These are phyloP conservation scores for Pisolithus thermaeus DNA, from an alignment of 1,284 basidiomycete species.

Conservation along the genomic window DNA sequence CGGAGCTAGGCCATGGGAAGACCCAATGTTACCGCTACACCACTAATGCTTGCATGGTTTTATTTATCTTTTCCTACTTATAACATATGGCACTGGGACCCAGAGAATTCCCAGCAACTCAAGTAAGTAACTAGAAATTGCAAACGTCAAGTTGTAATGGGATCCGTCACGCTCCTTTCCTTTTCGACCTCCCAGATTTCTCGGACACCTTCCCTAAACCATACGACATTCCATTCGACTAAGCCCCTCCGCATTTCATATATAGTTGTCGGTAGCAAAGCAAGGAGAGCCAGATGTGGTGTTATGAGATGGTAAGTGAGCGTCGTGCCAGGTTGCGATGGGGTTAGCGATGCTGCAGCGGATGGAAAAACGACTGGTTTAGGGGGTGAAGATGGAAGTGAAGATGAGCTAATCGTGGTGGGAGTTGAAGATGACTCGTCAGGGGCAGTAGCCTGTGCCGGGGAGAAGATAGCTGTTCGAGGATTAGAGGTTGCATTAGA, in stretches of 20 bases:
- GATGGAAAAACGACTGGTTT: constrained; percentile 27
- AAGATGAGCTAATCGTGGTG: not conserved
- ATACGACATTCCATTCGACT: constrained; percentile 91
- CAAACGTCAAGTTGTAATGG: not conserved
- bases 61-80: too few species aligned
- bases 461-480: not conserved
- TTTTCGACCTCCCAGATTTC: constrained; percentile 71
- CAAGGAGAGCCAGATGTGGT: constrained; percentile 74
- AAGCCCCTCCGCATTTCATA: constrained; percentile 76
- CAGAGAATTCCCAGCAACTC: too few species aligned
- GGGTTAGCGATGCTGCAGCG: constrained; percentile 51
- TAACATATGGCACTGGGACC: too few species aligned
- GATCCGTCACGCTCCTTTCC: constrained; percentile 41
- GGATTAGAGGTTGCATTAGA: constrained; percentile 31
- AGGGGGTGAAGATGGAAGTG: not conserved
- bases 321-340: constrained; percentile 64
- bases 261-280: constrained; percentile 73
- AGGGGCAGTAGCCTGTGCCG: not conserved
- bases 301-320: constrained; percentile 86
- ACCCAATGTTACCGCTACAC: constrained; percentile 38
- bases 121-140: too few species aligned
- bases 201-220: constrained; percentile 74
- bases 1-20: constrained; percentile 49
- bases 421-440: not conserved
- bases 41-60: constrained; percentile 24